Conservation (phyloP, 805 yeast species). For the Metschnikowia lochheadii region DNA sequence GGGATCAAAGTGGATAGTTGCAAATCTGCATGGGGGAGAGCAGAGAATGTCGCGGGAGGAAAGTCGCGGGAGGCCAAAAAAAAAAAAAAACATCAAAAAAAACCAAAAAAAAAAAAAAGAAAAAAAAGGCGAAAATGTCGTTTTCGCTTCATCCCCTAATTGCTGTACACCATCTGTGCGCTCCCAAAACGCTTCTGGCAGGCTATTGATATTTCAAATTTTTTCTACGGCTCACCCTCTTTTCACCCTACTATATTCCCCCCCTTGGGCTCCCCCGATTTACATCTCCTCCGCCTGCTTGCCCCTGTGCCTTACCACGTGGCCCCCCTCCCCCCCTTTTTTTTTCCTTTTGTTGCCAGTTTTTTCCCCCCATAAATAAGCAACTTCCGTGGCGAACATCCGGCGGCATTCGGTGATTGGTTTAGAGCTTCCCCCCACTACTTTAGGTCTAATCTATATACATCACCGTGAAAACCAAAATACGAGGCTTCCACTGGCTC, state of each 20-base stretch:
- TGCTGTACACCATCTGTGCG: conserved; percentile 19
- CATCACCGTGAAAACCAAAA: not conserved
- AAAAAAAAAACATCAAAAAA: conserved; percentile 5
- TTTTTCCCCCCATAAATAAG: conserved; percentile 5
- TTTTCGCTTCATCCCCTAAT: conserved; percentile 18
- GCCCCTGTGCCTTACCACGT: conserved; percentile 3
- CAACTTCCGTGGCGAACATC: conserved; percentile 8
- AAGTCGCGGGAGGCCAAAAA: conserved; percentile 7
- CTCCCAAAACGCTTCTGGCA: conserved; percentile 13
- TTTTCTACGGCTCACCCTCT: conserved; percentile 12
- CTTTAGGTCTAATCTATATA: not conserved
- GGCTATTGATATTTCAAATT: conserved; percentile 6
- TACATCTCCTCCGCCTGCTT: conserved; percentile 1
- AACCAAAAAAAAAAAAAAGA: conserved; percentile 12
- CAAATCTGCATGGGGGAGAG: conserved; percentile 2
- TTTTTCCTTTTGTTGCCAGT: conserved; percentile 6
- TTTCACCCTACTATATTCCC: conserved; percentile 7
- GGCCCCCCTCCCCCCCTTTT: not conserved
- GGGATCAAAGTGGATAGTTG: not conserved
- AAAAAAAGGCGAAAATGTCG: conserved; percentile 18
- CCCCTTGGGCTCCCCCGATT: conserved; percentile 7
- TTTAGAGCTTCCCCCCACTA: not conserved
- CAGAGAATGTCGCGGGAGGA: conserved; percentile 4
- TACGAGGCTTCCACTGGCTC: not conserved
- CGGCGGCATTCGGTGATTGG: conserved; percentile 6